Conservation (phyloP, 78 protist genomes). For the Speleostelium caveatum region DNA sequence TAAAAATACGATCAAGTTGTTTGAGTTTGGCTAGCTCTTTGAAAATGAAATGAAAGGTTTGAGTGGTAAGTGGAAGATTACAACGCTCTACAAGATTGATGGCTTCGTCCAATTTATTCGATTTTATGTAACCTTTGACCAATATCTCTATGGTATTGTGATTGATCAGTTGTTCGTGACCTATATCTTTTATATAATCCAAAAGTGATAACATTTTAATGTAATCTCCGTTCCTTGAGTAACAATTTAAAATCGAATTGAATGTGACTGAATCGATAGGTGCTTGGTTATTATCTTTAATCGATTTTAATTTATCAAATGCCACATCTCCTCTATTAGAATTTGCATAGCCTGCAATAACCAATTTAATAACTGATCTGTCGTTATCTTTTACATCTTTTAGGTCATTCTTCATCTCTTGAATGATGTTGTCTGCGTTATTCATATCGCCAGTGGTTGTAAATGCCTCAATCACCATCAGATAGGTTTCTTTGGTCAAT, state of each 20-base stretch:
- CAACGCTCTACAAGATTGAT: neutral
- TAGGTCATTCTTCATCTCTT: neutral
- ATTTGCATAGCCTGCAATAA: slow-evolving; percentile 18
- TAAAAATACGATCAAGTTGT: slow-evolving; percentile 11
- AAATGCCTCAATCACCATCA: slow-evolving; percentile 14
- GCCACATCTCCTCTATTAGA: slow-evolving; percentile 41
- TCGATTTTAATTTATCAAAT: neutral
- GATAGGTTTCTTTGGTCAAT: neutral
- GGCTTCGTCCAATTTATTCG: neutral
- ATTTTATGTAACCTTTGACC: slow-evolving; percentile 17
- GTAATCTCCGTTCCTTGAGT: slow-evolving; percentile 19
- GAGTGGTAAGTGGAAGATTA: slow-evolving; percentile 24
- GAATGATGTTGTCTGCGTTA: neutral
- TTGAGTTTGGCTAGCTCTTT: neutral
- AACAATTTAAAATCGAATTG: slow-evolving; percentile 28
- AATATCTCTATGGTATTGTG: slow-evolving; percentile 33
- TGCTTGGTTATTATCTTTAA: neutral
- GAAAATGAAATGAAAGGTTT: slow-evolving; percentile 17
- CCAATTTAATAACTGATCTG: neutral
- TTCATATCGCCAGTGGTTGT: slow-evolving; percentile 2
- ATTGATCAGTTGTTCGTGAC: neutral
- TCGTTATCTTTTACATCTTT: neutral
- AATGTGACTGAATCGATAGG: neutral
- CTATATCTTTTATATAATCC: neutral
- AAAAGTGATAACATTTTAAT: neutral